Percentiles rank a stretch among this genome's conserved stretches.
These are phyloP conservation scores for Ceratobasidium theobromae DNA, from an alignment of 1,284 basidiomycete species.

Conservation along the genomic window DNA sequence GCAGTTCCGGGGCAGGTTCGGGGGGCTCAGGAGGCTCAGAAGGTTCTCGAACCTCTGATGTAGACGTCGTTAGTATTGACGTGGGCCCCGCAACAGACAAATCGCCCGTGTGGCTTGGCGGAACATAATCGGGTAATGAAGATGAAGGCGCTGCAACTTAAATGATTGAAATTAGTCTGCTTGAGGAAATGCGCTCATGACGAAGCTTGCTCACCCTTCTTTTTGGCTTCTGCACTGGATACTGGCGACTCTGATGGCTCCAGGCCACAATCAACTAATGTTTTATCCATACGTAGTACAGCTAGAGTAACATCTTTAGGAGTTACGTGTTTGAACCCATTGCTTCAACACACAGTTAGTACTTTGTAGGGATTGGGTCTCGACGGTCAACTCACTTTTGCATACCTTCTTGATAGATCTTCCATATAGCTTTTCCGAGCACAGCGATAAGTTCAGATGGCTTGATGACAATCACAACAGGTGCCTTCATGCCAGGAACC, in stretches of 20 bases:
- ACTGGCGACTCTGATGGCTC: not conserved
- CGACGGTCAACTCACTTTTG: not conserved
- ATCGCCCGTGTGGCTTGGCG: slow-evolving; percentile 14
- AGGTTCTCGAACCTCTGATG: not conserved
- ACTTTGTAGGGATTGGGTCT: too few species aligned
- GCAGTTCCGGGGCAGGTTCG: not conserved
- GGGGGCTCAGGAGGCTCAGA: slow-evolving; percentile 9
- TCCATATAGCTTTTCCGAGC: slow-evolving; percentile 8
- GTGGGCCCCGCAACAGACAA: not conserved
- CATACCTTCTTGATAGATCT: slow-evolving; percentile 18
- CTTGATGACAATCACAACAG: slow-evolving; percentile 22
- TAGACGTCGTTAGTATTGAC: not conserved
- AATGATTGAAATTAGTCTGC: not conserved
- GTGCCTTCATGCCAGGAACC: slow-evolving; percentile 13
- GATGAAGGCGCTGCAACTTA: not conserved
- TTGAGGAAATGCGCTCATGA: not conserved
- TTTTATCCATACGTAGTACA: not conserved
- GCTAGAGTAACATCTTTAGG: slow-evolving; percentile 21
- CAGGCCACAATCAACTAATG: slow-evolving; percentile 15
- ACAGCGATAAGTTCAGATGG: slow-evolving; percentile 7
- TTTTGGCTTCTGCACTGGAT: not conserved
- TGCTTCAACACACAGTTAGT: not conserved
- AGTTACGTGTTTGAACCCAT: slow-evolving; percentile 22
- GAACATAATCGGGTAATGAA: slow-evolving; percentile 9
- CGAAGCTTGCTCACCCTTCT: not conserved